These are phyloP conservation scores for Epipyxis sp. DNA, from an alignment of 108 stramenopile genomes.

Conservation along the genomic window DNA sequence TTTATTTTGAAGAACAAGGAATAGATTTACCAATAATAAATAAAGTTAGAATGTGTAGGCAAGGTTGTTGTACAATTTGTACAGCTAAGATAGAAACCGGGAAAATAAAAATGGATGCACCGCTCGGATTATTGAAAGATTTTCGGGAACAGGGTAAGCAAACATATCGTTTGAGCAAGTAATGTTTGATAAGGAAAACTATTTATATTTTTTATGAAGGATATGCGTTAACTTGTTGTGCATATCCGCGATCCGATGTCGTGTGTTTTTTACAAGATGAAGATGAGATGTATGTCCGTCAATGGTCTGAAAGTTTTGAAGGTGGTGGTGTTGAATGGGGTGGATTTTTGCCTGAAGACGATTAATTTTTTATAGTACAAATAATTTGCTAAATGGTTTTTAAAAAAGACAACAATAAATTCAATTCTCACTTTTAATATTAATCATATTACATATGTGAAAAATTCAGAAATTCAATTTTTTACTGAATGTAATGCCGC, in stretches of 20 bases:
- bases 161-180: no score
- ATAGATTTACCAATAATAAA: constrained; percentile 47
- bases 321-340: constrained; percentile 55
- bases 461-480: no score
- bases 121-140: constrained; percentile 51
- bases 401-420: no score
- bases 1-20: constrained; percentile 49
- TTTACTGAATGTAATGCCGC: no score
- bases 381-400: no score
- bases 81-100: constrained; percentile 49
- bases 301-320: constrained; percentile 53
- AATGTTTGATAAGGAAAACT: no score
- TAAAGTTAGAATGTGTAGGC: constrained; percentile 52
- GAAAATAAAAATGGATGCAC: constrained; percentile 50
- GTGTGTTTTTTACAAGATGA: constrained; percentile 47
- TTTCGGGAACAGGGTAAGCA: constrained; percentile 36
- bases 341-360: constrained; percentile 51
- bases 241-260: constrained; percentile 48
- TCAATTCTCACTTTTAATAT: no score
- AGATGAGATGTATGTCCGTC: constrained; percentile 54
- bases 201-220: no score
- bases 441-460: no score
- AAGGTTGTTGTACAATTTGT: constrained; percentile 56
- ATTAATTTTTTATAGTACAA: no score
- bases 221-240: constrained; percentile 50